A percentile compares a stretch with the other conserved stretches of the same genome.
Conservation (phyloP, 169 alveolate genomes). For the Cryptosporidium sp. region DNA sequence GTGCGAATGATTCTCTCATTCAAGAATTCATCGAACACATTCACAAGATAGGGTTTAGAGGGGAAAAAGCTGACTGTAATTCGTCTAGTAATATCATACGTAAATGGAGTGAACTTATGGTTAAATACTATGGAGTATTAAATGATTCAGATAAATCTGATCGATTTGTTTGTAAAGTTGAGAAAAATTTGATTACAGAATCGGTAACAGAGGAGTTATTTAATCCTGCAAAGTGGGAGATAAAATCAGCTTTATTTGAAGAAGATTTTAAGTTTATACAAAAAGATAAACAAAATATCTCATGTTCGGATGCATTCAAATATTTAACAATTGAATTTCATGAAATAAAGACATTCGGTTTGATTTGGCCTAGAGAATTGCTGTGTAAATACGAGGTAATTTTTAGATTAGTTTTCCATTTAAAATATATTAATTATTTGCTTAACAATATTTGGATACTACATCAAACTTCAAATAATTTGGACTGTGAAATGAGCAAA, state of each 20-base stretch:
- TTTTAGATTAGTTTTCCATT: slow-evolving; percentile 43
- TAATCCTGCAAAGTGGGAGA: neutral
- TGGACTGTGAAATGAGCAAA: neutral
- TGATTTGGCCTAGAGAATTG: slow-evolving; percentile 33
- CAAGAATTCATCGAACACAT: slow-evolving; percentile 55
- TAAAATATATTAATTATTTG: slow-evolving; percentile 25
- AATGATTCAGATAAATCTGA: neutral
- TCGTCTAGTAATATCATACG: neutral
- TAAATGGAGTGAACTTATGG: slow-evolving; percentile 38
- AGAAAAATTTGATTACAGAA: slow-evolving; percentile 24
- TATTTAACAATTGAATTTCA: slow-evolving; percentile 10
- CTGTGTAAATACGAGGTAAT: slow-evolving; percentile 28
- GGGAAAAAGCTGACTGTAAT: neutral
- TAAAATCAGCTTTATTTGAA: neutral
- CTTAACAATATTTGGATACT: slow-evolving; percentile 29
- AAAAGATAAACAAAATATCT: neutral
- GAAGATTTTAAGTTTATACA: neutral
- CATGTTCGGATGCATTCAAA: slow-evolving; percentile 43
- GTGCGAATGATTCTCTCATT: slow-evolving; percentile 34
- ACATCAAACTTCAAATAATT: slow-evolving; percentile 30
- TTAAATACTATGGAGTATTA: neutral
- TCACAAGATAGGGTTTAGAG: neutral
- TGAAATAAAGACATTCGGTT: neutral
- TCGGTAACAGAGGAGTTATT: neutral
- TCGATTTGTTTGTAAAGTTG: slow-evolving; percentile 19